Percentiles rank a stretch among this genome's conserved stretches.
Conservation (phyloP, 108 stramenopile species). For the Stephanodiscus minutulus region DNA sequence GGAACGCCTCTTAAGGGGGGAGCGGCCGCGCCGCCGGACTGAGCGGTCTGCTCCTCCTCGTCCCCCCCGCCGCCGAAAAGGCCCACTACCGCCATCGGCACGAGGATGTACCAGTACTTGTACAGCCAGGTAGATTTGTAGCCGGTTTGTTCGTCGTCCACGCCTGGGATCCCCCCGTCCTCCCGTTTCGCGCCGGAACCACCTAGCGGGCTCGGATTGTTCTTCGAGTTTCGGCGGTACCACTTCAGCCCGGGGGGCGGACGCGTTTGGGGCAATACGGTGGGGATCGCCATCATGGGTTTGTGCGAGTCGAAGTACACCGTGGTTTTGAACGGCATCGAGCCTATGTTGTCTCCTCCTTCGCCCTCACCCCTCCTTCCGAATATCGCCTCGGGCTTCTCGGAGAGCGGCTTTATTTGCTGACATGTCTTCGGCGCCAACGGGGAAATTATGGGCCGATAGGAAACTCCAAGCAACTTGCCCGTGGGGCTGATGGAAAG, state of each 20-base stretch:
- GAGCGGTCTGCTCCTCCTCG: constrained; percentile 16
- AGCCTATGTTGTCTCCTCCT: constrained; percentile 4
- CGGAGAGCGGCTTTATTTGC: constrained; percentile 37
- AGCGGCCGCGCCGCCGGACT: constrained; percentile 7
- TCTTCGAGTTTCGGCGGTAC: constrained; percentile 45
- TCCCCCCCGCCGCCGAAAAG: constrained; percentile 51
- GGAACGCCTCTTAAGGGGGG: constrained; percentile 10
- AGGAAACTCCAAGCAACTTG: constrained; percentile 63
- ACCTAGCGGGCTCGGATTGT: constrained; percentile 34
- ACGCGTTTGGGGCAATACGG: constrained; percentile 54
- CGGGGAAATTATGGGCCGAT: constrained; percentile 76
- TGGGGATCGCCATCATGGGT: constrained; percentile 72
- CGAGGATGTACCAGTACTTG: constrained; percentile 82
- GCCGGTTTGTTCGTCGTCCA: constrained; percentile 36
- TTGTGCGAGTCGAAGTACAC: constrained; percentile 62
- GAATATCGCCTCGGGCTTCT: constrained; percentile 41
- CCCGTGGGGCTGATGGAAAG: constrained; percentile 62
- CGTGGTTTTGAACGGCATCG: constrained; percentile 63
- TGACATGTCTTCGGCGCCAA: constrained; percentile 75
- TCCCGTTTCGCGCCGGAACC: constrained; percentile 6
- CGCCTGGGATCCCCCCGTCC: constrained; percentile 16
- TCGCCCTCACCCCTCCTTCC: constrained; percentile 37
- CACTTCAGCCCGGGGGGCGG: constrained; percentile 79
- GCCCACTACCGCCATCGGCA: constrained; percentile 63
- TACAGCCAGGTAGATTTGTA: constrained; percentile 54